These are phyloP conservation scores for Acer negundo DNA, from an alignment of 345 rosid genomes.

Conservation along the genomic window DNA sequence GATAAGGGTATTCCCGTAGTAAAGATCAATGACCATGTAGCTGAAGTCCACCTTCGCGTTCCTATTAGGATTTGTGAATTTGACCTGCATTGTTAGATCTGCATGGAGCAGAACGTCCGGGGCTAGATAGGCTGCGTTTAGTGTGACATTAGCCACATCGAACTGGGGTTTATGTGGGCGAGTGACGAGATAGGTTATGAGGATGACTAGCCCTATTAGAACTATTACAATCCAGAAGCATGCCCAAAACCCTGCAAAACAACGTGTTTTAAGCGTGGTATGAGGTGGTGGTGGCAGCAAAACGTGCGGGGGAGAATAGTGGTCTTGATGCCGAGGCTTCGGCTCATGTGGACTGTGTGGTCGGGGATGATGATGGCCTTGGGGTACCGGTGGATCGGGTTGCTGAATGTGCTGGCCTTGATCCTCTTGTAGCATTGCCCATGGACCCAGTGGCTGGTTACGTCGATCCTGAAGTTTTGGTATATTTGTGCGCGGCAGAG, in stretches of 20 bases:
- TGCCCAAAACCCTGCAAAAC: slow-evolving; percentile 59
- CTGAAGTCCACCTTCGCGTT: slow-evolving; percentile 72
- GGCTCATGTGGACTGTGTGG: neutral
- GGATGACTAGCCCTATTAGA: slow-evolving; percentile 61
- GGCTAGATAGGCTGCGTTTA: slow-evolving; percentile 80
- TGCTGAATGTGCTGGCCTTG: slow-evolving; percentile 10
- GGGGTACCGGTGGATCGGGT: neutral
- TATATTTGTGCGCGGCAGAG: too few relatives aligned
- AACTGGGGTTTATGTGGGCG: slow-evolving; percentile 75
- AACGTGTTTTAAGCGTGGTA: slow-evolving; percentile 42
- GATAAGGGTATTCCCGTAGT: slow-evolving; percentile 54
- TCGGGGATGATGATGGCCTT: neutral
- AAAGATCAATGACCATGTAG: slow-evolving; percentile 60
- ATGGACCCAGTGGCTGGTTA: too few relatives aligned
- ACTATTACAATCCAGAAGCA: slow-evolving; percentile 55
- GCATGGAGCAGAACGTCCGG: slow-evolving; percentile 66
- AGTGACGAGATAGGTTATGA: slow-evolving; percentile 66
- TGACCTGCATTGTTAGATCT: slow-evolving; percentile 63
- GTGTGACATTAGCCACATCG: slow-evolving; percentile 59
- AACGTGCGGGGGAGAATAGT: slow-evolving; percentile 9
- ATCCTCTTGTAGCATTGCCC: neutral
- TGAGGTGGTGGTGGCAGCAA: slow-evolving; percentile 27
- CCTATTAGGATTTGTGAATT: slow-evolving; percentile 87
- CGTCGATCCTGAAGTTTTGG: too few relatives aligned
- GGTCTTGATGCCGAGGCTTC: neutral